Evolutionary conservation across 495 filamentous ascomycete species (phyloP).

Genomic region (Stereocaulon alpinum): DNA sequence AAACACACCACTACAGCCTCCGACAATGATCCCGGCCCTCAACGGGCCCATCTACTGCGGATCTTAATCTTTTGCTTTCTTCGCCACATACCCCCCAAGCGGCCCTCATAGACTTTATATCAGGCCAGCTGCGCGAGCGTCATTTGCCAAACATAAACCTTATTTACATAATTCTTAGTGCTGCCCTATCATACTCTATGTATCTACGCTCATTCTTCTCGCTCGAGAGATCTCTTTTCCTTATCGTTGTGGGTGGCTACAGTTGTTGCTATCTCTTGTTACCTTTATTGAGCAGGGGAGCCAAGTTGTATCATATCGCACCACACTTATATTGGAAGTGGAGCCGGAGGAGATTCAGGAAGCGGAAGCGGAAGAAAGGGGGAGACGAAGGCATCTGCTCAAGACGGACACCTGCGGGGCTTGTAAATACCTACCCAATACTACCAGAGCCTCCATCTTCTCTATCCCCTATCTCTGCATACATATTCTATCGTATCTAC

Average conservation of each 20-base stretch:
- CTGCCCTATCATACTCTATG: conserved; percentile 5
- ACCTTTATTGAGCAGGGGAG: neutral
- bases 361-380: neutral
- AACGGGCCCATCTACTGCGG: conserved; percentile 1
- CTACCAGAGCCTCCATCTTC: neutral
- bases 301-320: too few species aligned
- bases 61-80: conserved; percentile 10
- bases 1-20: neutral
- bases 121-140: conserved; percentile 12
- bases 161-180: conserved; percentile 10
- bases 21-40: neutral
- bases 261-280: neutral
- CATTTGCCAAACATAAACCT: neutral
- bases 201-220: conserved; percentile 7
- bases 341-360: neutral
- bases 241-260: neutral
- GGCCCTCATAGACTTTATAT: conserved; percentile 14
- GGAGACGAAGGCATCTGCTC: too few species aligned
- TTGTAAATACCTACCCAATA: conserved; percentile 7
- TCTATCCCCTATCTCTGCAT: neutral
- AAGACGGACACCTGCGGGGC: neutral
- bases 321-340: neutral
- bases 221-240: conserved; percentile 2
- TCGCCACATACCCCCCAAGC: conserved; percentile 17
- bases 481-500: too few species aligned